A percentile compares a stretch with the other conserved stretches of the same genome.
phyloP scores from a whole-genome alignment of 2,329 filamentous ascomycete species.

The Orbilia quercus region DNA sequence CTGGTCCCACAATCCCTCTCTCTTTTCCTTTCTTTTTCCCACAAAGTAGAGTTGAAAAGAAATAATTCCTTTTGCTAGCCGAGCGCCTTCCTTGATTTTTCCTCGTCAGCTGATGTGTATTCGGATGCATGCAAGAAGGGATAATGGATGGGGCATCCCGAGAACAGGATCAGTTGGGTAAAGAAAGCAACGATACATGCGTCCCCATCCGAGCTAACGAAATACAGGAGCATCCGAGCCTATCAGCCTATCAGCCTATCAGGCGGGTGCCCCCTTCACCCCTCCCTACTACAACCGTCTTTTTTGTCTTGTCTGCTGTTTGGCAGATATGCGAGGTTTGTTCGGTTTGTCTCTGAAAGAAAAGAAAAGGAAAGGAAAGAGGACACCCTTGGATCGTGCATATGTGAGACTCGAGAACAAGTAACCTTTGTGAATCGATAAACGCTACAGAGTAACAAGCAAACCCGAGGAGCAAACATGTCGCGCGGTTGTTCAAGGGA shows the following conservation, averaged over 20 bases:
- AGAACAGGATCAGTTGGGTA: slow-evolving; percentile 55
- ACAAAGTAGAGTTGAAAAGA: too few species aligned
- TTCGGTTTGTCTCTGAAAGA: too few species aligned
- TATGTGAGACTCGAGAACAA: too few species aligned
- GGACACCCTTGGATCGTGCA: slow-evolving; percentile 43
- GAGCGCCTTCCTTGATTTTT: slow-evolving; percentile 56
- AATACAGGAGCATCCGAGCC: slow-evolving; percentile 46
- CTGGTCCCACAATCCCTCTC: slow-evolving; percentile 22
- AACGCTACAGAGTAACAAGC: too few species aligned
- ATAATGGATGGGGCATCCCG: slow-evolving; percentile 55
- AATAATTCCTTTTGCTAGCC: slow-evolving; percentile 36
- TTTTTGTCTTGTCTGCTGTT: too few species aligned
- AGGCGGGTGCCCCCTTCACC: slow-evolving; percentile 14
- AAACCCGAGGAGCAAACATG: slow-evolving; percentile 15
- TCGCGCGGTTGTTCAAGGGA: background rate
- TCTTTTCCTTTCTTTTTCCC: slow-evolving; percentile 9
- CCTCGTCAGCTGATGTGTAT: slow-evolving; percentile 57
- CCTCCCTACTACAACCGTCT: slow-evolving; percentile 17
- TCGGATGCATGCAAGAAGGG: slow-evolving; percentile 56
- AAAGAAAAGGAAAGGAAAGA: slow-evolving; percentile 9
- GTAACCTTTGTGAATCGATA: too few species aligned
- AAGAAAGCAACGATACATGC: slow-evolving; percentile 56
- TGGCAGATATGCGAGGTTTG: too few species aligned
- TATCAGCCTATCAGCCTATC: slow-evolving; percentile 55
- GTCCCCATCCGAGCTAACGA: slow-evolving; percentile 53